Base-by-base conservation (phyloP, 768 basidiomycete genomes). In the Phylloporus scabripes region DNA sequence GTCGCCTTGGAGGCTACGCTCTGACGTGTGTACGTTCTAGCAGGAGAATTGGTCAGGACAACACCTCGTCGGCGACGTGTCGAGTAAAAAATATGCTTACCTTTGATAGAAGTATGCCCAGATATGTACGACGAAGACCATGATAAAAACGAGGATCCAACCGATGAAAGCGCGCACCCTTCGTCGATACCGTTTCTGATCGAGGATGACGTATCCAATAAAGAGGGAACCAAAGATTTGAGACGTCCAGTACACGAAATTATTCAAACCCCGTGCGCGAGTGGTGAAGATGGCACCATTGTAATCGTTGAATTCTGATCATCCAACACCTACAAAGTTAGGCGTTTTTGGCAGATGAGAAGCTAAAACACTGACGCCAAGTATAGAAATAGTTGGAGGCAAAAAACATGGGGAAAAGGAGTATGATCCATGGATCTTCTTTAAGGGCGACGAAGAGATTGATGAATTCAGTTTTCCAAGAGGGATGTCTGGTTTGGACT, bases 331-430 rank as follows among this genome's bases (percentile, higher is more conserved):
- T 29, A 29, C 40, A 29, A 36, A 9, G n/a, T 18, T 4, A 18
- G 43, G 32, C 18, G 41, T 48, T 31, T 31, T 31, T 31, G 29
- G 29, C 29, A 31, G 29, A 29, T 9, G 26, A 7, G 3, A 11
- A 23, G 15, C 0, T 36, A 12, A 26, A 51, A 32, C 15, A 71
- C 83, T 60, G 50, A 87, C 86, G 85, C 85, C 85, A 89, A 10
- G 87, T 80, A 60, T 87, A 88, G 70, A 89, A 89, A 79, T 84
- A 90, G 64, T 90, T 90, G 45, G 82, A 84, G 5, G 85, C 79
- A 48, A 88, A 78, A 67, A 91, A 90, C 83, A 91, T 85, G 28
- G 90, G 89, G 71, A 92, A 87, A 28, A 90, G 78, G 3, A 88
- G 67, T 8, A 90, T 23, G 58, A 92, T 81, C 70, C 78, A 74